Evolutionary conservation across 768 basidiomycete genomes (phyloP), one percentile per base, ranked within the genome.

Genomic region (Fomitopsis pulvina): DNA sequence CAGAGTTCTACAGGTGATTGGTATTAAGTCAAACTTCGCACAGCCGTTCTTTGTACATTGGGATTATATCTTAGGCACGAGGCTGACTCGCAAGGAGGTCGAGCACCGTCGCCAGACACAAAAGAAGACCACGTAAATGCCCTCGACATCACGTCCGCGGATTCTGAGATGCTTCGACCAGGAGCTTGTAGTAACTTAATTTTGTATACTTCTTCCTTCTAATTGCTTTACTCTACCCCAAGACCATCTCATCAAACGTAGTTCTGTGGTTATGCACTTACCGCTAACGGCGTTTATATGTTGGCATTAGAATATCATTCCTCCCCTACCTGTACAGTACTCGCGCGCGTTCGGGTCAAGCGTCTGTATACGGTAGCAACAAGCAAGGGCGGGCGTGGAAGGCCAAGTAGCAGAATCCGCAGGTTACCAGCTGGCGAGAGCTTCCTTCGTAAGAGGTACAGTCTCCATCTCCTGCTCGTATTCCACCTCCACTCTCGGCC

Each of bases 11-110:
- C 50, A 85, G 81, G 63, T 72, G 28, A 78, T 88, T 53, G 95
- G 95, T 2, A 90, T 96, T 71, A 97, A 97, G 68, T 86, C 83
- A 38, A 99, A 99, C 63, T 99, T 93, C 63, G 77, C 88, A 1
- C 94, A 98, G 61, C 94, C 94, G 0, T 98, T 92, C 74, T 99
- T 94, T 66, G 73, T 94, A 39, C 92, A 95, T 59, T 98, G 92
- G 92, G 94, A 98, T 63, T 68, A 68, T 8, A 62, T 96, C 22
- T 74, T 96, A 47, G 87, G 89, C 38, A 96, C 94, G 12, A 77
- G 86, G 34, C 81, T 91, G 83, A 87, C 86, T 3, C 75, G 87
- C 22, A 61, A 74, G 53, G 83, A 88, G 40, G 74, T 87, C 42
- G 77, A 79, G 52, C 65, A 60, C 38, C 80, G 82, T 8, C 51